Conservation (phyloP, 257 asterid genomes). For the Plantago major region DNA sequence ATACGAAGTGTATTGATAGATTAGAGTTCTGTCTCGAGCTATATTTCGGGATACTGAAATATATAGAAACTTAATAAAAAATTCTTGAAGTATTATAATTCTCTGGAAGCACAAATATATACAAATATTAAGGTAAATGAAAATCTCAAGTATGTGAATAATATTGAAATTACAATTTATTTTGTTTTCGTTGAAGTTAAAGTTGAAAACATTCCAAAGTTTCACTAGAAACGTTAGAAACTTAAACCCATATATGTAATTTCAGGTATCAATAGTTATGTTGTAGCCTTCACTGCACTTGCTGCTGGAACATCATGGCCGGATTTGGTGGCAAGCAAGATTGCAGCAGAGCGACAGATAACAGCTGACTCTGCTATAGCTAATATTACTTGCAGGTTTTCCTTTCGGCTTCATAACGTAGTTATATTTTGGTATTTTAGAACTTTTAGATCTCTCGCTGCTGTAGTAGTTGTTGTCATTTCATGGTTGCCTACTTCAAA, state of each 20-base stretch:
- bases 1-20: no score
- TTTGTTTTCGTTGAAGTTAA: no score
- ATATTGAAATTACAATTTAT: no score
- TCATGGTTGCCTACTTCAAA: not conserved
- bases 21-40: no score
- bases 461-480: not conserved
- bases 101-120: no score
- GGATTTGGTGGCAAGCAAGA: slow-evolving; percentile 94
- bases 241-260: not conserved
- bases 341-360: slow-evolving; percentile 90
- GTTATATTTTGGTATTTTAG: not conserved
- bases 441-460: no score
- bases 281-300: slow-evolving; percentile 84
- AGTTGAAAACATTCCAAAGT: no score
- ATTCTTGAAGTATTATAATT: no score
- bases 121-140: no score
- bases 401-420: not conserved
- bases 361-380: slow-evolving; percentile 98
- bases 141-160: no score
- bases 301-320: slow-evolving; percentile 98
- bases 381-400: slow-evolving; percentile 89
- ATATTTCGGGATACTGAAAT: no score
- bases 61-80: no score
- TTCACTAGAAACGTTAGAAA: not conserved
- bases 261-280: slow-evolving; percentile 69